Conservation (phyloP, 2,329 filamentous ascomycete genomes). For the Leptoxyphium fumago region DNA sequence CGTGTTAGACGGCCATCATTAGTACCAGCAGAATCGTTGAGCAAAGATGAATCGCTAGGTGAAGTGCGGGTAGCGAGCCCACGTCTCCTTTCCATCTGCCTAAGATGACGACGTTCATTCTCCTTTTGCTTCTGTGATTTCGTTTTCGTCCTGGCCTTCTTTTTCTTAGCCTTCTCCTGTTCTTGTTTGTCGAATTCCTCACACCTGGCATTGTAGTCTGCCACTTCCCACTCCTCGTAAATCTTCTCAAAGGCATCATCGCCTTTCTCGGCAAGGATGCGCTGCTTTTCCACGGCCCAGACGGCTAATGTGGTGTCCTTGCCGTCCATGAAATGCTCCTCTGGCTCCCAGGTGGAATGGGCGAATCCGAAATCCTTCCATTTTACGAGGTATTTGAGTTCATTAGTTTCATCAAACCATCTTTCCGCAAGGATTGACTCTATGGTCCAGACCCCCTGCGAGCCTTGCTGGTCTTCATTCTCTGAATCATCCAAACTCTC, state of each 20-base stretch:
- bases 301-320: conserved; percentile 4
- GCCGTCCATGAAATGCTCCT: conserved; percentile 5
- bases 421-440: conserved; percentile 17
- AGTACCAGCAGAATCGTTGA: no score
- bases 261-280: conserved; percentile 5
- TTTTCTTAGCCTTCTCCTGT: conserved; percentile 5
- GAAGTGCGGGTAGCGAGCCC: no score
- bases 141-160: not conserved
- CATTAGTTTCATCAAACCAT: conserved; percentile 2
- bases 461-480: no score
- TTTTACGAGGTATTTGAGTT: conserved; percentile 14
- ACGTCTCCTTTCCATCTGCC: no score
- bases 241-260: conserved; percentile 10
- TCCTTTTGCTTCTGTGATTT: conserved; percentile 5
- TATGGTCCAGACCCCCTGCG: conserved; percentile 1
- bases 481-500: no score
- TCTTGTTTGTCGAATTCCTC: conserved; percentile 4
- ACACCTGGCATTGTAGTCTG: conserved; percentile 4
- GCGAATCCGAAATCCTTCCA: conserved; percentile 18
- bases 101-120: no score
- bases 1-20: no score
- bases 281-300: conserved; percentile 12
- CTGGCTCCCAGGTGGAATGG: conserved; percentile 17
- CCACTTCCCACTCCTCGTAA: conserved; percentile 6
- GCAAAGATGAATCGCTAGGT: no score